phyloP scores from a whole-genome alignment of 768 basidiomycete genomes.

The Coprinellus aureogranulatus region DNA sequence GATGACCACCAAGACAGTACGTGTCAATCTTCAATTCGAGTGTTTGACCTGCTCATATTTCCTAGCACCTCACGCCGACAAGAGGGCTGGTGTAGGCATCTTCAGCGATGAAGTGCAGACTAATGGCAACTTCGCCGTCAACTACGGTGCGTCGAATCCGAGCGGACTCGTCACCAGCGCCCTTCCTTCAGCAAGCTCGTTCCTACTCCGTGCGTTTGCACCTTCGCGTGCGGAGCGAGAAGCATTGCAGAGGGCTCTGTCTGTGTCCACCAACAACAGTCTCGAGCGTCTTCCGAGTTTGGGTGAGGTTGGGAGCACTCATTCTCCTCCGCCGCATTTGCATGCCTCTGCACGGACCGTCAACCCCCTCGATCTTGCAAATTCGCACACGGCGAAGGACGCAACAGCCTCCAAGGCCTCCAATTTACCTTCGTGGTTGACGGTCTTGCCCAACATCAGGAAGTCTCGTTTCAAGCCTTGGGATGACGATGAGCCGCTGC shows the following conservation, averaged over 20 bases:
- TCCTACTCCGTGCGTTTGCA: slow-evolving; percentile 76
- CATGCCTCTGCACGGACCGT: slow-evolving; percentile 34
- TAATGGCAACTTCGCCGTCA: too few species aligned
- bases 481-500: slow-evolving; percentile 64
- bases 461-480: slow-evolving; percentile 80
- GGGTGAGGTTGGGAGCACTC: slow-evolving; percentile 71
- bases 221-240: slow-evolving; percentile 87
- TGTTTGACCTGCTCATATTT: too few species aligned
- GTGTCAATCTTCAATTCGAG: too few species aligned
- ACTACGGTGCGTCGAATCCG: slow-evolving; percentile 61
- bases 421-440: slow-evolving; percentile 61
- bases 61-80: too few species aligned
- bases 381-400: slow-evolving; percentile 21
- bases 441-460: slow-evolving; percentile 54
- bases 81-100: too few species aligned
- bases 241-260: slow-evolving; percentile 75
- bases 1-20: too few species aligned
- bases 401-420: slow-evolving; percentile 25
- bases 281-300: slow-evolving; percentile 76
- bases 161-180: slow-evolving; percentile 45
- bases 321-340: slow-evolving; percentile 59
- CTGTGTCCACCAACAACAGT: slow-evolving; percentile 70
- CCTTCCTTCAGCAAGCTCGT: slow-evolving; percentile 39
- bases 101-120: too few species aligned
- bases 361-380: background rate